Base-by-base conservation (phyloP, 768 basidiomycete genomes). In the Tulasnella sp. region DNA sequence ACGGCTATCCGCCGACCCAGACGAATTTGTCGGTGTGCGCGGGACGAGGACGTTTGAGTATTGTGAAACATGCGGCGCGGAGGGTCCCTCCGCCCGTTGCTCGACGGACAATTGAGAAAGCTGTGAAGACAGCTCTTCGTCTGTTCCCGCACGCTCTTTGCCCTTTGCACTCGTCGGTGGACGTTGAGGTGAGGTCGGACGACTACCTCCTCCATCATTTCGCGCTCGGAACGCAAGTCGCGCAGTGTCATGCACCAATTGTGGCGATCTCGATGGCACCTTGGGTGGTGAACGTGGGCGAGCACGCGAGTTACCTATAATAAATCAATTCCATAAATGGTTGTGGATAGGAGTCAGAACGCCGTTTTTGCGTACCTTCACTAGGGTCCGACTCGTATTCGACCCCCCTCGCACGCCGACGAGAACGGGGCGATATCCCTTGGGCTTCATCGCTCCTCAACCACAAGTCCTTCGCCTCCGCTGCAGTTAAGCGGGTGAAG, bases 101-200 rank as follows among this genome's bases (percentile, higher is more conserved):
- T 48, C 46, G 15, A 54, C 34, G 37, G 52, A 54, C 52, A 54
- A 40, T 15, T 54, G 52, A 19, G 52, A 54, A 23, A 54, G 12
- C 37, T 54, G 52, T 3, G 52, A 54, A 15, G 35, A 40, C 39
- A 54, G 23, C 9, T 40, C 27, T 17, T 54, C 52, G 2, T 54
- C 46, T 7, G 11, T 0, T 48, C 23, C 34, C 5, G 46, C 15
- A 12, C 27, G 46, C 25, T 25, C 34, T 29, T 25, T 17, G 6
- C 46, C n/a, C 34, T 48, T 48, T 6, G 46, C 27, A 25, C 27
- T 25, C 8, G 46, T 29, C 9, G 46, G 6, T 7, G 25, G 46
- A n/a, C 46, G 46, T 48, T 32, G 23, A 15, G 46, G 46, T 2
- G 46, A 48, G 17, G 11, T 12, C 2, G 27, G 46, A 29, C 46